phyloP scores from a whole-genome alignment of 768 basidiomycete genomes.

The Rhodotorula paludigena region DNA sequence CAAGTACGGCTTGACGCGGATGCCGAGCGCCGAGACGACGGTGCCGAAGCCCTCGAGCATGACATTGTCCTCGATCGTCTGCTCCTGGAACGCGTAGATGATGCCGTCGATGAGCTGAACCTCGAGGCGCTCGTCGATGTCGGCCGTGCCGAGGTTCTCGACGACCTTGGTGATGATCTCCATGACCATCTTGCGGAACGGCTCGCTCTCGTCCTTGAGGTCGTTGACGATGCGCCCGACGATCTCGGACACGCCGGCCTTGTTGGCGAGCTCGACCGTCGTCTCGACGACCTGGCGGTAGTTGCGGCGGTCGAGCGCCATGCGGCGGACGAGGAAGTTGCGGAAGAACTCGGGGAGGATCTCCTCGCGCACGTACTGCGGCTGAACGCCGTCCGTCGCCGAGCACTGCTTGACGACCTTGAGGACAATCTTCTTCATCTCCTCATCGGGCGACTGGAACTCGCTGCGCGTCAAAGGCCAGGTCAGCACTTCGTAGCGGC shows the following conservation, averaged over 20 bases:
- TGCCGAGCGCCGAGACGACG: constrained; percentile 89
- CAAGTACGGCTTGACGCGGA: constrained; percentile 95
- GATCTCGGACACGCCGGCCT: constrained; percentile 93
- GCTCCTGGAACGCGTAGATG: constrained; percentile 99
- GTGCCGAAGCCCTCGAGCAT: constrained; percentile 99
- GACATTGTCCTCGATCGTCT: constrained; percentile 96
- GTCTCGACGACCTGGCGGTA: constrained; percentile 98
- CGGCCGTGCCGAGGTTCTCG: constrained; percentile 86
- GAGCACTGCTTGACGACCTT: constrained; percentile 99
- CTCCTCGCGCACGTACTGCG: constrained; percentile 92
- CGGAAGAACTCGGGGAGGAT: constrained; percentile 99
- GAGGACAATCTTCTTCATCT: constrained; percentile 99
- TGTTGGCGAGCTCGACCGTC: constrained; percentile 95
- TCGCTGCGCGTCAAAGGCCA: constrained; percentile 49
- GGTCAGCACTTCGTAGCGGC: background rate
- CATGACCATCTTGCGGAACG: constrained; percentile 90
- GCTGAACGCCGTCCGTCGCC: constrained; percentile 94
- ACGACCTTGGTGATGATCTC: constrained; percentile 98
- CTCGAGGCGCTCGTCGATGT: constrained; percentile 93
- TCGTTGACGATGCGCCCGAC: constrained; percentile 83
- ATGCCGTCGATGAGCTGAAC: constrained; percentile 93
- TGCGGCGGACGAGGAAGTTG: constrained; percentile 74
- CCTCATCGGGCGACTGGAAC: constrained; percentile 98
- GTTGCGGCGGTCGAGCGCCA: constrained; percentile 94
- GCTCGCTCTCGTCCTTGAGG: constrained; percentile 61